phyloP scores from a whole-genome alignment of 441 rosid genomes.

The Pelargonium myrrhifolium region DNA sequence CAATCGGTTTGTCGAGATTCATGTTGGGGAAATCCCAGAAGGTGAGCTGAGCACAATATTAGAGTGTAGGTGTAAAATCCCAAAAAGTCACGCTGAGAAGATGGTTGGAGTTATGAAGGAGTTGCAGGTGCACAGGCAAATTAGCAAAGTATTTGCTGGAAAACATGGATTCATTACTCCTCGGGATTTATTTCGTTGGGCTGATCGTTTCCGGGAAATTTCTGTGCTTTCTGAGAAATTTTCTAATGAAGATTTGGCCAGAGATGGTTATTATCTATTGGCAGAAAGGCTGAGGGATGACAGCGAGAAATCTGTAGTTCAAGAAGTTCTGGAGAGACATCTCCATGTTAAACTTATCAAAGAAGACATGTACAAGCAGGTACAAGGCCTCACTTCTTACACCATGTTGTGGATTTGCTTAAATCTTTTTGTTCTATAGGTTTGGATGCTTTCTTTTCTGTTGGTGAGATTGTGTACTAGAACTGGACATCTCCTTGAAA shows the following conservation, averaged over 20 bases:
- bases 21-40: constrained; percentile 95
- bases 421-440: background rate
- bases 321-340: constrained; percentile 66
- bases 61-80: constrained; percentile 59
- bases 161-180: constrained; percentile 98
- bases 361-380: constrained; percentile 67
- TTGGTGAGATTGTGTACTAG: background rate
- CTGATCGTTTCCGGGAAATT: constrained; percentile 40
- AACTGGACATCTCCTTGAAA: background rate
- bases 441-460: background rate
- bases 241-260: constrained; percentile 80
- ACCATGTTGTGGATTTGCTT: background rate
- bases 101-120: constrained; percentile 96
- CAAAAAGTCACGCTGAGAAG: constrained; percentile 63
- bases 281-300: constrained; percentile 94
- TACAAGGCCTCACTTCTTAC: constrained; percentile 15
- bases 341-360: constrained; percentile 55
- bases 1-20: constrained; percentile 96
- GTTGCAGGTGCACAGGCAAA: constrained; percentile 83
- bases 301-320: constrained; percentile 69
- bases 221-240: constrained; percentile 42
- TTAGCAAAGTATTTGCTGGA: constrained; percentile 96
- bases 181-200: constrained; percentile 96
- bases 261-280: constrained; percentile 86
- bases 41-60: constrained; percentile 70